Conservation (phyloP, 148 eudicot genomes). For the Persicaria maculosa region DNA sequence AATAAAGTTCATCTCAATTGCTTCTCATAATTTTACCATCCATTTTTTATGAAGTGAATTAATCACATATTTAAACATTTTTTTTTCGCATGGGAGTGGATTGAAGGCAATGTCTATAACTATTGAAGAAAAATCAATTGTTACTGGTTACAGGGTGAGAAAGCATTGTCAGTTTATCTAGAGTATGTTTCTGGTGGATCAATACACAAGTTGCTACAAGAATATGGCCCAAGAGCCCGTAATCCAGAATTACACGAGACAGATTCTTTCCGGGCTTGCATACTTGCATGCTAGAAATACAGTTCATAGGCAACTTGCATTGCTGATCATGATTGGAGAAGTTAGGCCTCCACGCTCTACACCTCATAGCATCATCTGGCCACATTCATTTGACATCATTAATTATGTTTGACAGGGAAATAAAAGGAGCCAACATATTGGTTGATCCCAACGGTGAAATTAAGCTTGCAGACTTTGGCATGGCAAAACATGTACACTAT, state of each 20-base stretch:
- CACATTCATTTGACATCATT: background rate
- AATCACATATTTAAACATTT: background rate
- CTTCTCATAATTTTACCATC: background rate
- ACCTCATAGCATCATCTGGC: background rate
- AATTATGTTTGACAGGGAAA: slow-evolving; percentile 60
- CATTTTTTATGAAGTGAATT: background rate
- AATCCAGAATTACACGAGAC: slow-evolving; percentile 86
- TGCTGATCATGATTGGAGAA: background rate
- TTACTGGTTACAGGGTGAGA: slow-evolving; percentile 49
- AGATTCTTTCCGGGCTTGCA: slow-evolving; percentile 77
- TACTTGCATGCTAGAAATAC: slow-evolving; percentile 83
- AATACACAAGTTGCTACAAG: slow-evolving; percentile 82
- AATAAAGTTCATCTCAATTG: background rate
- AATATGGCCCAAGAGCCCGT: slow-evolving; percentile 93
- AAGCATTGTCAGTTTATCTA: slow-evolving; percentile 75
- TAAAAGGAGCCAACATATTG: slow-evolving; percentile 96
- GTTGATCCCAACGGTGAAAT: slow-evolving; percentile 88
- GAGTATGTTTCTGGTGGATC: slow-evolving; percentile 98
- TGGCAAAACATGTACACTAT: slow-evolving; percentile 90
- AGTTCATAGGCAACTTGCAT: slow-evolving; percentile 61
- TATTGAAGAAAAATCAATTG: background rate
- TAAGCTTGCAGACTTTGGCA: slow-evolving; percentile 98
- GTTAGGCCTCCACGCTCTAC: background rate
- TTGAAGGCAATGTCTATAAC: background rate
- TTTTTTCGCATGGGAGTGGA: background rate